Conservation (phyloP, 305 asterid species). For the Andrographis paniculata region DNA sequence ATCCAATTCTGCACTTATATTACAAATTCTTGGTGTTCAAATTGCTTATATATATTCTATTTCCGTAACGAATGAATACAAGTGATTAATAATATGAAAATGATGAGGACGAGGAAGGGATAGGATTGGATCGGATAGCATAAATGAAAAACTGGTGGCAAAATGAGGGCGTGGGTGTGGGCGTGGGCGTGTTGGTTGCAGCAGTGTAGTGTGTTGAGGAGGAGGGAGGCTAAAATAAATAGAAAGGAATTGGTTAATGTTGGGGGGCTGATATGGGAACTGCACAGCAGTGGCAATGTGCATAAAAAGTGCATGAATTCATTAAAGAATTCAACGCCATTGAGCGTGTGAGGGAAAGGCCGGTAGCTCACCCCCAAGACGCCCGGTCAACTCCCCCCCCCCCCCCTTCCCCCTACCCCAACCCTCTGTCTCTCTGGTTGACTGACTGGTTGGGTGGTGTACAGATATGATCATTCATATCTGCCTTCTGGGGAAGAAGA, state of each 20-base stretch:
- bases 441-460: conserved; percentile 47
- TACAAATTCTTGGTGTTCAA: not conserved
- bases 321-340: conserved; percentile 89
- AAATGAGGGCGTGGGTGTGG: too few relatives aligned
- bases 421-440: conserved; percentile 25
- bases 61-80: too few relatives aligned
- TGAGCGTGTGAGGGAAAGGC: conserved; percentile 83
- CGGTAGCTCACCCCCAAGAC: conserved; percentile 89
- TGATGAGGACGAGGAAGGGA: too few relatives aligned
- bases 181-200: conserved; percentile 12
- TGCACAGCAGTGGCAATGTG: conserved; percentile 11
- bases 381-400: conserved; percentile 76
- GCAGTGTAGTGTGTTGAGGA: not conserved
- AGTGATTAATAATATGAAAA: too few relatives aligned
- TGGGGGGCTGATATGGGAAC: conserved; percentile 5
- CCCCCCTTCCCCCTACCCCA: conserved; percentile 16
- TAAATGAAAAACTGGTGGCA: too few relatives aligned
- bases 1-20: conserved; percentile 16
- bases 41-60: not conserved
- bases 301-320: conserved; percentile 73
- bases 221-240: conserved; percentile 20
- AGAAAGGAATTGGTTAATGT: conserved; percentile 23
- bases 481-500: conserved; percentile 8
- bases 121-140: too few relatives aligned
- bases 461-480: conserved; percentile 35